Base-by-base conservation (phyloP, 768 basidiomycete genomes). In the Tephrocybe sp. region DNA sequence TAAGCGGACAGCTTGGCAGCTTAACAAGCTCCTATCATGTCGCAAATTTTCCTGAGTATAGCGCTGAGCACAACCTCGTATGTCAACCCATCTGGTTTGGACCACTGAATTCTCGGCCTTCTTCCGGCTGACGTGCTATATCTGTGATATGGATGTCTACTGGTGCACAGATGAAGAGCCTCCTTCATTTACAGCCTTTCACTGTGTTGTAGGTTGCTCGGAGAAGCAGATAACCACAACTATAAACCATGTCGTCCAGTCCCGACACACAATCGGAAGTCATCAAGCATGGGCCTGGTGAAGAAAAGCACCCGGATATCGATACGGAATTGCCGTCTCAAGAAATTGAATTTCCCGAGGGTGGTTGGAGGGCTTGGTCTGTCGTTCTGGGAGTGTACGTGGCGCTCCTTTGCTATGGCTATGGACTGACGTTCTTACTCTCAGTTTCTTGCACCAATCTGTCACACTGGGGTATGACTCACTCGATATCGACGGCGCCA, bases 371-470 rank as follows among this genome's bases (percentile, higher is more conserved):
- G 41, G 75, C 70, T 5, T 77, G 75, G 77, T 55, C 67, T 21
- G 69, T 71, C 9, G 67, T 77, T 19, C 16, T 64, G n/a, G 77
- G 77, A 44, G 73, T 72, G 72, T 76, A 54, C 56, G 69, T 60
- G 12, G 1, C 36, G 28, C 16, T 21, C 36, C 21, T 5, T 5
- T 12, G 5, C 36, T 9, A 6, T 19, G 21, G n/a, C 11, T 6
- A 18, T 27, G 18, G 31, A 2, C 9, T 24, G n/a, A 13, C n/a
- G 25, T 24, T 9, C 13, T 26, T 4, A 36, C 16, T 13, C 15
- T 21, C 19, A 50, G 49, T 8, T 50, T 41, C 34, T 44, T 50
- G 15, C 21, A 36, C 22, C 49, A 50, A 27, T 50, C 44, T 44
- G 41, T 41, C 35, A 50, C 49, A 19, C 30, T 50, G 22, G 49